phyloP scores from a whole-genome alignment of 2,329 filamentous ascomycete species.

The Cladosporium austrohemisphaericum region DNA sequence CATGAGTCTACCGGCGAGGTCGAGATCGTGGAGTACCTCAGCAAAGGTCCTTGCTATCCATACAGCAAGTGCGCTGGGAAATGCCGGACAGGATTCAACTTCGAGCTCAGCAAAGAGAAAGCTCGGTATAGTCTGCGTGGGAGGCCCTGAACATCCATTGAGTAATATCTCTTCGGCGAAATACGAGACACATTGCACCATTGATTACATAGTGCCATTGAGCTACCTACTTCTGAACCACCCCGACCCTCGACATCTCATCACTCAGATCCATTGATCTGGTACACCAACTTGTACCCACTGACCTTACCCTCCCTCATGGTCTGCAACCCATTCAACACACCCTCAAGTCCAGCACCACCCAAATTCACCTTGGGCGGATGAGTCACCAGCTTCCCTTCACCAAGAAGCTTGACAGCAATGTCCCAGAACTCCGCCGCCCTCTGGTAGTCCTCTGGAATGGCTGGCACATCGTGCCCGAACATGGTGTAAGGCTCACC shows the following conservation, averaged over 20 bases:
- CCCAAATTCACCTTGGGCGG: slow-evolving; percentile 40
- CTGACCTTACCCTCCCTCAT: slow-evolving; percentile 45
- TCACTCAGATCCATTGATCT: no score
- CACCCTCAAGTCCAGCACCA: slow-evolving; percentile 41
- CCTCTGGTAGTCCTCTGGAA: slow-evolving; percentile 39
- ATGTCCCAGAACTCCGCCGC: slow-evolving; percentile 39
- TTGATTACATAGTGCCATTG: no score
- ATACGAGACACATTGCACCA: no score
- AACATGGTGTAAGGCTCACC: slow-evolving; percentile 38
- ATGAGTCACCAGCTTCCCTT: slow-evolving; percentile 37
- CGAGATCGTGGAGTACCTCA: slow-evolving; percentile 4
- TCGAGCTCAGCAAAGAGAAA: slow-evolving; percentile 1
- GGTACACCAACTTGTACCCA: slow-evolving; percentile 49
- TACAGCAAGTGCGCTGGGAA: slow-evolving; percentile 10
- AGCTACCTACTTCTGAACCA: no score
- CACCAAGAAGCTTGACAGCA: slow-evolving; percentile 33
- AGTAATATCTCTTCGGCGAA: no score
- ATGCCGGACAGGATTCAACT: slow-evolving; percentile 5
- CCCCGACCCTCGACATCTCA: no score
- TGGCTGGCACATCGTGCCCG: slow-evolving; percentile 32
- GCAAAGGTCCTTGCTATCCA: slow-evolving; percentile 9
- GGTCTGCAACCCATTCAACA: slow-evolving; percentile 43
- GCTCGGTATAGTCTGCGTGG: background rate
- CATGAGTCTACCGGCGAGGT: slow-evolving; percentile 2
- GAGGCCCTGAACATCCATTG: no score